Conservation (phyloP, 1,139 yeast genomes). For the Pichia kudriavzevii region DNA sequence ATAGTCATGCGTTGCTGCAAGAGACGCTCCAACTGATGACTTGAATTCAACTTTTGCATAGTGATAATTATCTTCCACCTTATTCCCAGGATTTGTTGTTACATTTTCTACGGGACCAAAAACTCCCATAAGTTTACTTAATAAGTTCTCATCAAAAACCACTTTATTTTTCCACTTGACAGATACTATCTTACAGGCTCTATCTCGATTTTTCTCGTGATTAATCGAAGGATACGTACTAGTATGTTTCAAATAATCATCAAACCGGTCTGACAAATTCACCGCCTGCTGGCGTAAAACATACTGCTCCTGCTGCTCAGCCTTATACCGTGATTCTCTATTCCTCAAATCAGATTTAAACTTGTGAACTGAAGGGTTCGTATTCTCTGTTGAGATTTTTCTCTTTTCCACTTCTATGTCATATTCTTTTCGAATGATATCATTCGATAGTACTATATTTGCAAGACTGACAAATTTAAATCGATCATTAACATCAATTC, state of each 20-base stretch:
- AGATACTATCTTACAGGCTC: constrained; percentile 6
- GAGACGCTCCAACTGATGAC: constrained; percentile 25
- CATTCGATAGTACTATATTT: constrained; percentile 35
- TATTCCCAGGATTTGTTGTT: constrained; percentile 13
- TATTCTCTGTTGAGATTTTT: neutral
- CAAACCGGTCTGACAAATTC: constrained; percentile 4
- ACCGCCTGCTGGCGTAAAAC: constrained; percentile 11
- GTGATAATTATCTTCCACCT: constrained; percentile 30
- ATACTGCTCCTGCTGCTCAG: neutral
- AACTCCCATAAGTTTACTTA: constrained; percentile 37
- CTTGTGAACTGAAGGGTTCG: neutral
- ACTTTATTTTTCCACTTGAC: constrained; percentile 42
- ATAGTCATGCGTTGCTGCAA: constrained; percentile 38
- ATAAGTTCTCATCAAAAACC: constrained; percentile 30
- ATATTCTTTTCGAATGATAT: constrained; percentile 30
- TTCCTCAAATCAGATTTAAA: constrained; percentile 8
- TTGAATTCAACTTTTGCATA: constrained; percentile 34
- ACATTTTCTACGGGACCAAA: constrained; percentile 36
- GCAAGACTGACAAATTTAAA: constrained; percentile 36
- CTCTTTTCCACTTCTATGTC: constrained; percentile 31
- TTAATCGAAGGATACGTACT: too few relatives aligned
- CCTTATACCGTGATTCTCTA: constrained; percentile 4
- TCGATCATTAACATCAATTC: constrained; percentile 28
- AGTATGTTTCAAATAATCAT: constrained; percentile 31
- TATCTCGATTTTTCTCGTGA: too few relatives aligned